phyloP scores from a whole-genome alignment of 495 filamentous ascomycete genomes.

The Penicillium argentinense region DNA sequence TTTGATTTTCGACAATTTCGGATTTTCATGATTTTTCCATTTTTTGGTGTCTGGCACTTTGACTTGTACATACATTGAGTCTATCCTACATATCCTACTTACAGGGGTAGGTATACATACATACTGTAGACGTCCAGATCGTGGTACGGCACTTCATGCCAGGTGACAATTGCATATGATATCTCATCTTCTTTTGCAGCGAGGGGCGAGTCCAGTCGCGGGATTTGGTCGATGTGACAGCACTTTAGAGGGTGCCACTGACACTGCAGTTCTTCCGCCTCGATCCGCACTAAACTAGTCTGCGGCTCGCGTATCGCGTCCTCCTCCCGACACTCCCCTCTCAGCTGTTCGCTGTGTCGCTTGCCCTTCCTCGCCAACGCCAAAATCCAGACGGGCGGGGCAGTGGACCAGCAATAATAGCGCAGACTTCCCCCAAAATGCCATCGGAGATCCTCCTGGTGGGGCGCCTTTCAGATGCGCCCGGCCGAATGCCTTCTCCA shows the following conservation, averaged over 20 bases:
- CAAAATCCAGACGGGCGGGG: background rate
- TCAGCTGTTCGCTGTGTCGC: no score
- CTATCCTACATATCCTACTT: background rate
- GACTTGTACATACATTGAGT: no score
- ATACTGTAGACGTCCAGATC: no score
- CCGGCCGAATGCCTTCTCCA: background rate
- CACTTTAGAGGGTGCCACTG: background rate
- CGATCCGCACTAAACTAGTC: constrained; percentile 8
- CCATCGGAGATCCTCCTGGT: constrained; percentile 1
- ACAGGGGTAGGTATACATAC: no score
- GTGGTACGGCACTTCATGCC: no score
- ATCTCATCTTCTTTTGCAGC: background rate
- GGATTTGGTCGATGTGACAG: constrained; percentile 23
- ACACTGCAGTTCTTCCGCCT: background rate
- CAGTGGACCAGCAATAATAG: constrained; percentile 1
- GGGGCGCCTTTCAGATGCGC: background rate
- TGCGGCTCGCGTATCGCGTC: constrained; percentile 20
- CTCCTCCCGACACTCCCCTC: no score
- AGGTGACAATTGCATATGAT: constrained; percentile 7
- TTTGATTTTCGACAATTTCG: constrained; percentile 4
- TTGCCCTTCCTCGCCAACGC: background rate
- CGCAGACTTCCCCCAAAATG: background rate
- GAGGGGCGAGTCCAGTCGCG: constrained; percentile 11
- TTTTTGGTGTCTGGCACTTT: no score
- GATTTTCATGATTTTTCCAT: background rate